phyloP scores from a whole-genome alignment of 1,284 basidiomycete genomes.

The Gastroboletus turbinatus region DNA sequence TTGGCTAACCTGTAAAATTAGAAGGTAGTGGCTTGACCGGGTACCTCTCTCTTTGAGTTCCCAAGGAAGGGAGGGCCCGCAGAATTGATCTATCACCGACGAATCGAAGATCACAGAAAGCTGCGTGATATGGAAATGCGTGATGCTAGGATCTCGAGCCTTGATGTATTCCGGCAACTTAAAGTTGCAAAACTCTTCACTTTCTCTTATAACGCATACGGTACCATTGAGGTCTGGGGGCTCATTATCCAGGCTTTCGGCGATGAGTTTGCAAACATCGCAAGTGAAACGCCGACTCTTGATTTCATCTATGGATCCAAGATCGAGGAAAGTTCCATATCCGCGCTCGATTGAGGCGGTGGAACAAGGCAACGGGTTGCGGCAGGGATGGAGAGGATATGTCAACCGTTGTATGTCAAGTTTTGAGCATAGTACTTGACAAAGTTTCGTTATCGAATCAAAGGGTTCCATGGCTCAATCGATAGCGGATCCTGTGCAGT shows the following conservation, averaged over 20 bases:
- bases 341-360: background rate
- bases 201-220: conserved; percentile 7
- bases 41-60: background rate
- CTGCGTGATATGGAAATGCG: conserved; percentile 22
- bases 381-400: conserved; percentile 8
- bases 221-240: conserved; percentile 7
- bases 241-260: conserved; percentile 16
- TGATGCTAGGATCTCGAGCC: conserved; percentile 7
- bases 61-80: conserved; percentile 16
- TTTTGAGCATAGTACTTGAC: conserved; percentile 12
- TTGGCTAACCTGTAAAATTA: conserved; percentile 15
- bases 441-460: conserved; percentile 4
- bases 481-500: background rate
- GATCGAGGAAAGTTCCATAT: background rate
- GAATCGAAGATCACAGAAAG: conserved; percentile 8
- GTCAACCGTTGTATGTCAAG: conserved; percentile 5
- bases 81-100: background rate
- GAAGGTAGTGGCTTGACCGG: background rate
- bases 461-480: background rate
- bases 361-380: conserved; percentile 1
- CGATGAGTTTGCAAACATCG: conserved; percentile 14
- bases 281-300: conserved; percentile 14
- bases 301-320: conserved; percentile 19
- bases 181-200: conserved; percentile 10
- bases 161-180: conserved; percentile 4